Base-by-base conservation (phyloP, 2,329 filamentous ascomycete genomes). In the Onygenales sp. region DNA sequence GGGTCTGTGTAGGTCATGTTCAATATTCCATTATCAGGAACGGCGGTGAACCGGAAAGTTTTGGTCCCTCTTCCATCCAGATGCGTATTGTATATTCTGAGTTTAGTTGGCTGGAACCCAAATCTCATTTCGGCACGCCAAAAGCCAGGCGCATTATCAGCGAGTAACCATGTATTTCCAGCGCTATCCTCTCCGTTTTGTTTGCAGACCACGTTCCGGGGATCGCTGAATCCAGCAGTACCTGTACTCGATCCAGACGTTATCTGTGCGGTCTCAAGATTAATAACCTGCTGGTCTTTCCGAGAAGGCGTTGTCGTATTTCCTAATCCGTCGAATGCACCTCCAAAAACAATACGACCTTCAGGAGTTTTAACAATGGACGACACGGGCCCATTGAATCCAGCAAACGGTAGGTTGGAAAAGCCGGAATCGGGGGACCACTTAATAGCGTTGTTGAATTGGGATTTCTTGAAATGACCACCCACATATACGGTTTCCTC, bases 1-100 rank as follows among this genome's bases (percentile, higher is more conserved):
- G 86, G 85, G 63, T 97, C 89, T 58, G 84, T 72, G 62, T 93
- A 97, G 39, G 90, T 95, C 64, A 98, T 79, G 70, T 97, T 96
- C 84, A 98, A 88, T 67, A 98, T 96, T 51, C 93, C 93, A 57
- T 87, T 85, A 63, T 92, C 82, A 4, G 92, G 91, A 54, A 92
- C 74, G 14, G 90, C 88, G 21, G 88, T 88, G 65, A 89, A 94
- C 54, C 90, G 83, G 74, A 88, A 98, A 0, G 86, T 87, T 72
- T 88, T 87, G 33, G 91, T 95, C 33, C 93, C 91, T 58, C 90
- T 84, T 50, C 87, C 89, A 62, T 93, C 83, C 51, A 83, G 78
- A 61, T 87, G 83, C 2, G 92, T 93, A 71, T 98, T 98, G 76
- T 87, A 89, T 27, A 98, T 74, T 52, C 89, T 83, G 56, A 98